Evolutionary conservation across 1,284 basidiomycete genomes (phyloP), one percentile per base, ranked within the genome.

Genomic region (Wolfiporia cocos): DNA sequence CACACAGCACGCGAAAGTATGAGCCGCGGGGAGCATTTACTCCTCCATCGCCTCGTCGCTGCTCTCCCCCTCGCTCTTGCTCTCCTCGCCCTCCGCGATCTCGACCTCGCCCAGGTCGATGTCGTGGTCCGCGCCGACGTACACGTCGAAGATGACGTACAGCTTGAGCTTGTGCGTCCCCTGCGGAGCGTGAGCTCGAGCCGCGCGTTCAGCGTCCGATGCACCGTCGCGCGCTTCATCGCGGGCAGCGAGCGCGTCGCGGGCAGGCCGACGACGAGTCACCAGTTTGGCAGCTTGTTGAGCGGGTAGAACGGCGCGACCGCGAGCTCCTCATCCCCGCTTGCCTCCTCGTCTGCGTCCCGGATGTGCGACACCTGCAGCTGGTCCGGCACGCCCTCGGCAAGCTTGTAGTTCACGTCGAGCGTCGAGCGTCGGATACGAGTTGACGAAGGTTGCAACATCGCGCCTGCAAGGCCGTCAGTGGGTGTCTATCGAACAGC

Each of bases 231-330:
- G 46, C 87, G 87, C 69, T 98, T 97, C 75, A 99, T 97, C 39
- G 90, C 88, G 24, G 93, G 80, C 32, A 99, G 69, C 53, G 88
- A 84, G 47, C 75, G 77, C 52, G 69, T 83, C 57, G 63, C 73
- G 44, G 66, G 79, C 51, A 96, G 91, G 21, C 93, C 93, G 5
- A 98, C 76, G 29, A 98, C 92, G 22, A 98, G 71, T 94, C 94
- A 99, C 93, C 94, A 99, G 57, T 93, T 92, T 42, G 89, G 82
- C 64, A 94, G 79, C 73, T 98, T 98, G 62, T 84, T 84, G 43
- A 68, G 69, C 0, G 95, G 94, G 70, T 90, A 99, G 69, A 87
- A 92, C 0, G 93, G 91, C 1, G 92, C 92, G 19, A 96, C 76
- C 15, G 94, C 93, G 5, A 71, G 73, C 61, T 92, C 86, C 51